Base-by-base conservation (phyloP, 164 flowering plant genomes). In the Vitis riparia region DNA sequence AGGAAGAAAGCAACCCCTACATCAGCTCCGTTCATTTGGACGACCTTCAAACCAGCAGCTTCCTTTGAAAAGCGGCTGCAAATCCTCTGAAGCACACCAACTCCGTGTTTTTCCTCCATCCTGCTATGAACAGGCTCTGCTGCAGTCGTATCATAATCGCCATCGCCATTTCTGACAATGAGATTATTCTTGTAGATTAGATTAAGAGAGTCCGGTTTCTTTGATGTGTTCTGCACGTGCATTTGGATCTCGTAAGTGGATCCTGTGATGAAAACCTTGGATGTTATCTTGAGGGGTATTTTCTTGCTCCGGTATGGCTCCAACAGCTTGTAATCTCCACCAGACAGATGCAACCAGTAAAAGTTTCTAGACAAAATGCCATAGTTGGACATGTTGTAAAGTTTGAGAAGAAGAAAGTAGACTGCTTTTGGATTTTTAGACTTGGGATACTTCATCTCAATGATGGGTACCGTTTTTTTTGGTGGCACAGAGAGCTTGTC, bases 371-470 rank as follows among this genome's bases (percentile, higher is more conserved):
- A 93, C 23, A 90, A 55, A 63, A 95, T 85, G 62, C 83, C 72
- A 61, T 75, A 48, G 76, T 95, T 89, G 13, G 92, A 82, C 74
- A 66, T 73, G 8, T 83, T 72, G 82, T 87, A 95, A 67, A 95
- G 94, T 75, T 95, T 91, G 71, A 95, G 94, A 60, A 93, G 96
- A 71, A 95, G 92, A 68, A 95, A 95, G 76, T 93, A 93, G 50
- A 89, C 93, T 15, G 95, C 93, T 73, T 84, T 89, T 11, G 91
- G 84, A 66, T 78, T 86, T 61, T 82, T 78, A 0, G 96, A 82
- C 72, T 89, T 88, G 1, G 95, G 93, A 72, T 93, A 93, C 66
- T 80, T 87, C 93, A 95, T 91, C 85, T 91, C 93, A 52, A 59
- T 74, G 32, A 86, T 71, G 15, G 87, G 67, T 10, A 83, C 63